Base-by-base conservation (phyloP, 1,284 basidiomycete genomes). In the Wallemia ichthyophaga region DNA sequence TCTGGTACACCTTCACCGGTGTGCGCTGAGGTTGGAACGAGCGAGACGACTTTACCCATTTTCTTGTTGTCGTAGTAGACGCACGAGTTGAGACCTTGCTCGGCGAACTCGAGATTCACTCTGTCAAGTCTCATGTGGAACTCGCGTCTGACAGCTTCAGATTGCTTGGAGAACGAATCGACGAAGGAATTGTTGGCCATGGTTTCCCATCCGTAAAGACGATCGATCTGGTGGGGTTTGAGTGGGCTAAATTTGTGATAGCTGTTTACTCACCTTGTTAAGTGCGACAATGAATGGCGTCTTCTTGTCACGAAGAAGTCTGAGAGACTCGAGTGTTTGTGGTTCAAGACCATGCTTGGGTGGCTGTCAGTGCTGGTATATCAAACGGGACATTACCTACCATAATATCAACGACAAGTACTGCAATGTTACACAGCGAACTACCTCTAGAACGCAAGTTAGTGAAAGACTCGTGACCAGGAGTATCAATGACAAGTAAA, bases 1-100 rank as follows among this genome's bases (percentile, higher is more conserved):
- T 99, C 94, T n/a, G 94, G 94, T 25, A 99, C 79, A 73, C 94
- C 94, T 73, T 99, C 94, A 62, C 94, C 94, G 0, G 92, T 95
- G 70, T 92, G 80, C 27, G 94, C 94, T 60, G 92, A 96, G 3
- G 94, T 98, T 28, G 94, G 94, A 19, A 99, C 92, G 55, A 99
- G 75, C 11, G 89, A 95, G 63, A 99, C 91, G 66, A 91, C 89
- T 62, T 83, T 79, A 58, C 83, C 86, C 64, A 95, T 84, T 72
- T 80, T 89, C 74, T 88, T 94, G 80, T 99, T 99, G 60, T 95
- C 84, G 73, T 95, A 96, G 75, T 95, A 98, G 61, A 89, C 79
- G 59, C 83, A 80, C 33, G 94, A 80, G 71, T 99, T 99, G 64
- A 99, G 75, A 64, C 92, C 92, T 71, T 98, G 89, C 70, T 99